phyloP scores from a whole-genome alignment of 306 rosid species.

The Glycine tomentella region DNA sequence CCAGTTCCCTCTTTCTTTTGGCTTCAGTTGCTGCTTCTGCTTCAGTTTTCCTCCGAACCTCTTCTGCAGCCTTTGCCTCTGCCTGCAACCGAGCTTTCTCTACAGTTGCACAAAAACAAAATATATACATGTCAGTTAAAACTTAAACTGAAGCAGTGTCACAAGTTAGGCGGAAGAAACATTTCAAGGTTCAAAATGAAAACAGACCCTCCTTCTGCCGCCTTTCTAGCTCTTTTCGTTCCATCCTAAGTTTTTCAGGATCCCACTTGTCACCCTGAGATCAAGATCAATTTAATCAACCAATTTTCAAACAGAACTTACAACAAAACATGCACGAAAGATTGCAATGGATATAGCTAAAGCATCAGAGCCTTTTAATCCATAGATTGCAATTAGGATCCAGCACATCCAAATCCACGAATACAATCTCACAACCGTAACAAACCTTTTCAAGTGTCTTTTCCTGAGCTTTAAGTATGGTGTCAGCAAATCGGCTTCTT shows the following conservation, averaged over 20 bases:
- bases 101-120: conserved; percentile 32
- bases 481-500: conserved; percentile 76
- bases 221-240: conserved; percentile 80
- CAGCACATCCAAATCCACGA: neutral
- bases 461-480: conserved; percentile 84
- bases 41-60: conserved; percentile 71
- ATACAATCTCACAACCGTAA: conserved; percentile 27
- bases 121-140: neutral
- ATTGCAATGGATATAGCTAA: neutral
- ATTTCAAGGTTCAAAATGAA: conserved; percentile 20
- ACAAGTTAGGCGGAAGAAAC: neutral
- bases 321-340: neutral
- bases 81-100: conserved; percentile 86
- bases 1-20: conserved; percentile 70
- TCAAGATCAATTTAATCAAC: conserved; percentile 25
- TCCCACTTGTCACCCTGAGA: conserved; percentile 75
- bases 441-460: conserved; percentile 87
- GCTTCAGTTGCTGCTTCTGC: conserved; percentile 75
- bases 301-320: neutral
- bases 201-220: conserved; percentile 70
- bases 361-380: too few species aligned
- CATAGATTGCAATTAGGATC: neutral
- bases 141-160: neutral
- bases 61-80: conserved; percentile 91
- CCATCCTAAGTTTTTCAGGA: conserved; percentile 78